Evolutionary conservation across 106 monocot genomes (phyloP).

Genomic region (Dioscorea alata): DNA sequence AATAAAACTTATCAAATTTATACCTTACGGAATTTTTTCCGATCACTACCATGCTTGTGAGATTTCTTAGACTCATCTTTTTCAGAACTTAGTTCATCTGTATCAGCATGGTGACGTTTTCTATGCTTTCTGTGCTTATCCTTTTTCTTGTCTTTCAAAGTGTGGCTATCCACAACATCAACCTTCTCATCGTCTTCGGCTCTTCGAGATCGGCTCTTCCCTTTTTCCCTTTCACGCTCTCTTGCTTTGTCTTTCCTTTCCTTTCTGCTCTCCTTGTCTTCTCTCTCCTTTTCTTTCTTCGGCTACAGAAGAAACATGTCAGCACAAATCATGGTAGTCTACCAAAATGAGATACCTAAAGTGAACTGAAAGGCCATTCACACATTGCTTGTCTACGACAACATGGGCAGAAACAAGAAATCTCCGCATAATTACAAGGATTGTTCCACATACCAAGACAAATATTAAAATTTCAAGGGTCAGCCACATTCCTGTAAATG

Average conservation of each 20-base stretch:
- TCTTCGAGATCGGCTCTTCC: not conserved
- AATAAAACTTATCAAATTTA: not conserved
- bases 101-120: constrained; percentile 60
- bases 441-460: too few species aligned
- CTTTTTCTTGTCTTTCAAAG: not conserved
- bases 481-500: too few species aligned
- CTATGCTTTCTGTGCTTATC: constrained; percentile 11
- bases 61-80: constrained; percentile 6
- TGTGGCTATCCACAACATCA: not conserved
- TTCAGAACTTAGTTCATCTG: constrained; percentile 78
- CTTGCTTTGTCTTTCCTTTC: not conserved
- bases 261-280: constrained; percentile 1
- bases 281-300: not conserved
- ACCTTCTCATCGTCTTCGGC: not conserved
- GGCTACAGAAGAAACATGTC: not conserved
- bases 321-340: not conserved
- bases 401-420: too few species aligned
- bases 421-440: too few species aligned
- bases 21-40: not conserved
- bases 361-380: too few species aligned
- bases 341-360: too few species aligned
- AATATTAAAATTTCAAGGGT: too few species aligned
- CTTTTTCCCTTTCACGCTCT: not conserved
- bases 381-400: too few species aligned
- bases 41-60: not conserved